Evolutionary conservation across 2,329 filamentous ascomycete genomes (phyloP).

Genomic region (Colletotrichum graminicola): DNA sequence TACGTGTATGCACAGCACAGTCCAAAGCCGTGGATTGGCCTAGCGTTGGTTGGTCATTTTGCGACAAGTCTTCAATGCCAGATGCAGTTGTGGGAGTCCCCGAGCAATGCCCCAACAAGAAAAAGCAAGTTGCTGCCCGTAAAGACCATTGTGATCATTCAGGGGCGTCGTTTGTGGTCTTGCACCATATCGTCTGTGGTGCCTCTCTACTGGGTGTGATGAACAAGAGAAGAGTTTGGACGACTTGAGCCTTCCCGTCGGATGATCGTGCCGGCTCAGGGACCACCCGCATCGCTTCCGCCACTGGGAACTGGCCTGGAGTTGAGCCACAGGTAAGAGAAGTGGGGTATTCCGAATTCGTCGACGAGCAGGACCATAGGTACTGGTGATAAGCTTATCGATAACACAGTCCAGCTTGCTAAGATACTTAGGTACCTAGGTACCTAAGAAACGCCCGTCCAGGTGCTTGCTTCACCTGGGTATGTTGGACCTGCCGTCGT

Average conservation of each 20-base stretch:
- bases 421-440: background rate
- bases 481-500: background rate
- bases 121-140: background rate
- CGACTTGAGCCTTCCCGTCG: conserved; percentile 19
- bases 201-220: conserved; percentile 26
- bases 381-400: conserved; percentile 5
- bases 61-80: background rate
- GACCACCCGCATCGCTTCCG: conserved; percentile 9
- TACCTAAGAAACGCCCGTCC: background rate
- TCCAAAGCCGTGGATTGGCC: background rate
- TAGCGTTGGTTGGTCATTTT: background rate
- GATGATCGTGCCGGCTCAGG: conserved; percentile 26
- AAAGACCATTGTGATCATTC: background rate
- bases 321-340: background rate
- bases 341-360: background rate
- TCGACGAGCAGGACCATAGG: background rate
- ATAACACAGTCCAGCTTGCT: conserved; percentile 3
- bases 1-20: too few relatives aligned
- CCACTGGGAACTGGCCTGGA: conserved; percentile 6
- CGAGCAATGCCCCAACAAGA: background rate
- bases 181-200: conserved; percentile 1
- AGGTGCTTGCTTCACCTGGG: conserved; percentile 13
- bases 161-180: conserved; percentile 1
- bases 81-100: background rate
- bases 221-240: conserved; percentile 19